phyloP scores from a whole-genome alignment of 768 basidiomycete genomes.

The Russula abietina region DNA sequence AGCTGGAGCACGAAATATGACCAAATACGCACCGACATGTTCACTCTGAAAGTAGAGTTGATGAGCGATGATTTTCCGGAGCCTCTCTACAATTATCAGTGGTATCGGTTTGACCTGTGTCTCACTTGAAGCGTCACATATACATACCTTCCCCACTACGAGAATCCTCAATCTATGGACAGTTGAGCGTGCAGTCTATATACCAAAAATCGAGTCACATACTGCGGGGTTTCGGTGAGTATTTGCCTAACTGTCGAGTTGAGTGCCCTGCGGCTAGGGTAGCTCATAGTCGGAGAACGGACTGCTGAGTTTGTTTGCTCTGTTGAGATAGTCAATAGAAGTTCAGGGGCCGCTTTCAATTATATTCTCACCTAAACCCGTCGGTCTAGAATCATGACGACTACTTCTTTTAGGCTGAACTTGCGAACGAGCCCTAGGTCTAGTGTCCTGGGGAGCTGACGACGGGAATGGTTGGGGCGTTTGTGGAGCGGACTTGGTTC shows the following conservation, averaged over 20 bases:
- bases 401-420: too few species aligned
- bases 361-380: background rate
- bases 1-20: background rate
- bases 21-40: background rate
- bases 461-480: background rate
- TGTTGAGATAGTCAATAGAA: background rate
- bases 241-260: background rate
- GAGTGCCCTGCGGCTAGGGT: background rate
- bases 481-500: background rate
- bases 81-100: background rate
- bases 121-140: background rate
- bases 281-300: background rate
- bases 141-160: background rate
- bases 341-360: background rate
- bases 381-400: background rate
- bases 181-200: background rate
- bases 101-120: background rate
- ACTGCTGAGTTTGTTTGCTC: background rate
- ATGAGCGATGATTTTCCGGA: conserved; percentile 2
- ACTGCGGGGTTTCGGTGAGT: background rate
- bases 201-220: background rate
- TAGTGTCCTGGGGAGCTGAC: background rate
- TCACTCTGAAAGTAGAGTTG: background rate
- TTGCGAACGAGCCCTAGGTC: background rate
- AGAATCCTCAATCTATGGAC: conserved; percentile 2